These are phyloP conservation scores for Tuber melanosporum DNA, from an alignment of 495 filamentous ascomycete species.

Conservation along the genomic window DNA sequence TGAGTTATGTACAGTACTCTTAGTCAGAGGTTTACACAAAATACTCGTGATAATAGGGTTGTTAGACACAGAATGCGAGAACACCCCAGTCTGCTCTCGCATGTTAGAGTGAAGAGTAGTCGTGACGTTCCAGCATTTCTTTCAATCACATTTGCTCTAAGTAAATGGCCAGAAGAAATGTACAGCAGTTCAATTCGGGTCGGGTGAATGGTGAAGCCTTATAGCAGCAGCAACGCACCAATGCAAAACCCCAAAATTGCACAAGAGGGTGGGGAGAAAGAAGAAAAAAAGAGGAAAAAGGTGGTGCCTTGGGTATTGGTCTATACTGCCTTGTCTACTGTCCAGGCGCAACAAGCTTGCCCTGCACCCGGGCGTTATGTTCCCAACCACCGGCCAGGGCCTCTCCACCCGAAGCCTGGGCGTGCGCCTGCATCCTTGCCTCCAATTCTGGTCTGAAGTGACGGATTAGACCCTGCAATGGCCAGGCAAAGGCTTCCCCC, in stretches of 20 bases:
- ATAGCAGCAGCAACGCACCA: neutral
- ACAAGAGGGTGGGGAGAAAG: neutral
- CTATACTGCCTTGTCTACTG: slow-evolving; percentile 48
- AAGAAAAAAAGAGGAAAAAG: neutral
- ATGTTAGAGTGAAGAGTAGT: neutral
- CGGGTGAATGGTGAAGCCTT: neutral
- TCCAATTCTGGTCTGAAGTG: slow-evolving; percentile 96
- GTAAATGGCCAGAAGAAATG: neutral
- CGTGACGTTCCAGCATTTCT: neutral
- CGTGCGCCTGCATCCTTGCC: slow-evolving; percentile 71
- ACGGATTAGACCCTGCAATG: slow-evolving; percentile 92
- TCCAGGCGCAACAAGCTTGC: slow-evolving; percentile 80
- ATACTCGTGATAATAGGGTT: neutral
- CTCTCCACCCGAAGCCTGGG: slow-evolving; percentile 59
- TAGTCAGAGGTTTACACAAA: neutral
- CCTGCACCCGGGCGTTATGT: slow-evolving; percentile 66
- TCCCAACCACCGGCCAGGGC: slow-evolving; percentile 84
- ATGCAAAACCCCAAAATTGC: neutral
- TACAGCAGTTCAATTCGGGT: neutral
- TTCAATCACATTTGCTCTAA: neutral
- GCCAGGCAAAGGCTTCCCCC: slow-evolving; percentile 97
- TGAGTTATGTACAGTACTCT: neutral
- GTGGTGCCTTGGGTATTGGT: neutral
- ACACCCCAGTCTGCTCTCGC: neutral
- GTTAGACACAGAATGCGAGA: neutral